Percentiles rank a stretch among this genome's conserved stretches.
Conservation (phyloP, 352 stramenopile genomes). For the Phytophthora agathidicida region DNA sequence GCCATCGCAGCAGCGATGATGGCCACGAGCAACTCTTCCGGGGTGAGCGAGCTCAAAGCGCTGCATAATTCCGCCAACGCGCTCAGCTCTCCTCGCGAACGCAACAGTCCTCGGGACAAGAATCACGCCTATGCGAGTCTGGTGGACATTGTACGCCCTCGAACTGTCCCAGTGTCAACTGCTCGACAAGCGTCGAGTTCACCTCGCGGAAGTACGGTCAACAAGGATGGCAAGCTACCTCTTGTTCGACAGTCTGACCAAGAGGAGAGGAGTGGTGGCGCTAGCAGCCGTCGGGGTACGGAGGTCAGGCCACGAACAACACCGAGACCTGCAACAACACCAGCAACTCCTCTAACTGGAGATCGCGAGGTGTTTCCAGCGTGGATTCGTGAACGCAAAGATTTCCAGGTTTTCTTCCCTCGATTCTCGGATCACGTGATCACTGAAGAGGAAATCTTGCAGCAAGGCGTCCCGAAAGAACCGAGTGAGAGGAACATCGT, state of each 20-base stretch:
- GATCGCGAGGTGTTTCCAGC: slow-evolving; percentile 53
- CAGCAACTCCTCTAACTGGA: slow-evolving; percentile 9
- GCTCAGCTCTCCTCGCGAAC: slow-evolving; percentile 36
- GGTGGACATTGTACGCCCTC: slow-evolving; percentile 27
- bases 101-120: slow-evolving; percentile 15
- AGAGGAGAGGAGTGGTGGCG: slow-evolving; percentile 3
- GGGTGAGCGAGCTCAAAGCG: slow-evolving; percentile 38
- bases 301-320: slow-evolving; percentile 10
- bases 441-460: slow-evolving; percentile 71
- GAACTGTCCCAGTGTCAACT: slow-evolving; percentile 17
- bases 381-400: slow-evolving; percentile 80
- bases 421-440: slow-evolving; percentile 65
- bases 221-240: slow-evolving; percentile 23
- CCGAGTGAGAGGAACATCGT: slow-evolving; percentile 72
- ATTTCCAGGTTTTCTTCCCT: slow-evolving; percentile 80
- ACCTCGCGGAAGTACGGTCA: slow-evolving; percentile 6
- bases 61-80: slow-evolving; percentile 35
- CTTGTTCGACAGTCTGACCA: slow-evolving; percentile 5
- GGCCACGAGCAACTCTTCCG: slow-evolving; percentile 32
- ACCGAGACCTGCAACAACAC: background rate
- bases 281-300: background rate
- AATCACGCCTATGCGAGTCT: slow-evolving; percentile 16
- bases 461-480: slow-evolving; percentile 66
- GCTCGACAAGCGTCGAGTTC: background rate
- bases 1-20: slow-evolving; percentile 55